Evolutionary conservation across 805 yeast species (phyloP).

Genomic region (Soucietia sequanensis): DNA sequence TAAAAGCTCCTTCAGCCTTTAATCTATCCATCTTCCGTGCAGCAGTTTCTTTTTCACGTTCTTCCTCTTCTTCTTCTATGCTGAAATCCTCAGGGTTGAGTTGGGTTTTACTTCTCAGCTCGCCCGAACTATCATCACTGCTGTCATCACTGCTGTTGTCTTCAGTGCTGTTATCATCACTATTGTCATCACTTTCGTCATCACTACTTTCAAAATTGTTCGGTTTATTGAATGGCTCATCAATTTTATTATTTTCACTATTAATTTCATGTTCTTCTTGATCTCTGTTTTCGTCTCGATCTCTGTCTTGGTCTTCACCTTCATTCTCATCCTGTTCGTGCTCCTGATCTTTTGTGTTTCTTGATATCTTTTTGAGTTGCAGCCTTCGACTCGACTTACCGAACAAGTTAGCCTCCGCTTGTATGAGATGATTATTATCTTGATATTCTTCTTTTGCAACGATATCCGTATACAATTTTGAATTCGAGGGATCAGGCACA

Average conservation of each 20-base stretch:
- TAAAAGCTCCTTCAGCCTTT: constrained; percentile 1
- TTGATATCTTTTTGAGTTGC: too few relatives aligned
- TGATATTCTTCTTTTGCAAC: constrained; percentile 6
- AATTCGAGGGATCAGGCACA: constrained; percentile 37
- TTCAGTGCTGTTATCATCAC: constrained; percentile 2
- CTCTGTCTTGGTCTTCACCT: not conserved
- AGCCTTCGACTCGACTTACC: not conserved
- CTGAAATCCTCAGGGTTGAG: too few relatives aligned
- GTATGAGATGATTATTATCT: constrained; percentile 6
- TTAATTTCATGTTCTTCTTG: constrained; percentile 6
- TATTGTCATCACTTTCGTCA: constrained; percentile 2
- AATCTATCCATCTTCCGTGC: constrained; percentile 5
- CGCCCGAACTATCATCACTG: too few relatives aligned
- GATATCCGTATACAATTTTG: constrained; percentile 19
- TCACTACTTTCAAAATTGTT: too few relatives aligned
- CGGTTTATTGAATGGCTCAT: too few relatives aligned
- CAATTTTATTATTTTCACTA: too few relatives aligned
- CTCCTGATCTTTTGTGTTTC: too few relatives aligned
- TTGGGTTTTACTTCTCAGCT: too few relatives aligned
- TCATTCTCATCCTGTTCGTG: constrained; percentile 12
- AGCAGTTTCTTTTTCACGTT: not conserved
- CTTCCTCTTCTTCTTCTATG: constrained; percentile 4
- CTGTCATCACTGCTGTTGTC: constrained; percentile 4
- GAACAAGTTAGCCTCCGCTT: constrained; percentile 3
- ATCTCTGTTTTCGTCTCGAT: constrained; percentile 1